phyloP scores from a whole-genome alignment of 1,284 basidiomycete species.

The Somion occarium region DNA sequence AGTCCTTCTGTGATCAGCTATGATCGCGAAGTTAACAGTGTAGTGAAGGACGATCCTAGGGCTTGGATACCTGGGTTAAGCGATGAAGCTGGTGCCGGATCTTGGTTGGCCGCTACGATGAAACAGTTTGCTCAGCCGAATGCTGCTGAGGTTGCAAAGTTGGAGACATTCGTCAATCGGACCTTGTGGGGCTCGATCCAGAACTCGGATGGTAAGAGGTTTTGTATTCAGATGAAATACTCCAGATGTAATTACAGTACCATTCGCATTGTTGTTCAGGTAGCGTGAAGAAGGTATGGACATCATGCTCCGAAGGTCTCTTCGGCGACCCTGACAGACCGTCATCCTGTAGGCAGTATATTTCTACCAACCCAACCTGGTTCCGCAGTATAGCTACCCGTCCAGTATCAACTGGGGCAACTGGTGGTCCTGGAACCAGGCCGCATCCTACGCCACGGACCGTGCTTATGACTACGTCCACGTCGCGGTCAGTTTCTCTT shows the following conservation, averaged over 20 bases:
- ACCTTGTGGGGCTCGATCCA: conserved; percentile 50
- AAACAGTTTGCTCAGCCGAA: conserved; percentile 53
- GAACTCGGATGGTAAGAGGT: conserved; percentile 39
- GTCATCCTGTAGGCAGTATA: conserved; percentile 38
- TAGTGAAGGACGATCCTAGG: conserved; percentile 41
- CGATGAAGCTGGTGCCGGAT: conserved; percentile 56
- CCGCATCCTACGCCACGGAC: conserved; percentile 42
- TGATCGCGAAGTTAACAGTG: conserved; percentile 45
- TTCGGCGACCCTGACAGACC: neutral
- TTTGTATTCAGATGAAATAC: neutral
- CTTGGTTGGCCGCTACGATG: conserved; percentile 53
- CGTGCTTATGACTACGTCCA: conserved; percentile 61
- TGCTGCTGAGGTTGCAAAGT: conserved; percentile 45
- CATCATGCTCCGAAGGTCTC: neutral
- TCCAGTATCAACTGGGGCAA: conserved; percentile 45
- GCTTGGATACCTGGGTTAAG: conserved; percentile 57
- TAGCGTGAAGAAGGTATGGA: conserved; percentile 47
- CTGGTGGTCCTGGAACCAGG: conserved; percentile 58
- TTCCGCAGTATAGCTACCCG: conserved; percentile 47
- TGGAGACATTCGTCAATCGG: conserved; percentile 45
- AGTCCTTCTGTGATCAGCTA: conserved; percentile 56
- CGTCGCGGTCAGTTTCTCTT: conserved; percentile 29
- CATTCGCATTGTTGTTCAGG: conserved; percentile 23
- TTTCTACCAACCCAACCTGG: conserved; percentile 43
- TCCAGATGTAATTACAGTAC: neutral